A percentile compares a stretch with the other conserved stretches of the same genome.
Conservation (phyloP, 345 rosid genomes). For the Heritiera littoralis region DNA sequence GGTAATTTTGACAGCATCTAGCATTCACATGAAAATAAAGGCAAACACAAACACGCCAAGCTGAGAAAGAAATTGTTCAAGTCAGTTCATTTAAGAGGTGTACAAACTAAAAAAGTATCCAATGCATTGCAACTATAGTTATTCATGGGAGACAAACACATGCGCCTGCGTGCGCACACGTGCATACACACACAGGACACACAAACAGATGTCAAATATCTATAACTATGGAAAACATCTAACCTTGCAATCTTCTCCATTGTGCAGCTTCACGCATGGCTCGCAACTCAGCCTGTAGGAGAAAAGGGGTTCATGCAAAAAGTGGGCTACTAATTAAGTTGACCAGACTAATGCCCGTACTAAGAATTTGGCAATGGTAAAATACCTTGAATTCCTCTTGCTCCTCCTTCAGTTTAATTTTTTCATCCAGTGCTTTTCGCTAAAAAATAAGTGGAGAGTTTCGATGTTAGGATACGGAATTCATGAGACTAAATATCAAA, state of each 20-base stretch:
- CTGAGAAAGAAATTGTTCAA: neutral
- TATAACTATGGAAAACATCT: slow-evolving; percentile 20
- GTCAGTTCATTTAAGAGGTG: slow-evolving; percentile 1
- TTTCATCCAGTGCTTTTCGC: slow-evolving; percentile 88
- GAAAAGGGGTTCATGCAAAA: slow-evolving; percentile 4
- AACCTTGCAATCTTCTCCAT: slow-evolving; percentile 94
- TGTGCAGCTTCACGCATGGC: slow-evolving; percentile 93
- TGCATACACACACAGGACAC: neutral
- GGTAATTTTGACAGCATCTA: neutral
- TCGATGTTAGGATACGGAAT: neutral
- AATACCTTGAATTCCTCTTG: slow-evolving; percentile 80
- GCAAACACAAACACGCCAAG: neutral
- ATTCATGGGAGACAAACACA: neutral
- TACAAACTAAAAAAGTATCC: neutral
- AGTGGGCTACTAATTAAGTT: slow-evolving; percentile 12
- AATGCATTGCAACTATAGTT: neutral
- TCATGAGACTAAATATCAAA: neutral
- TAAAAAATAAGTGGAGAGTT: slow-evolving; percentile 32
- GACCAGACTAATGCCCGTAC: slow-evolving; percentile 2
- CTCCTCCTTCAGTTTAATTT: slow-evolving; percentile 86
- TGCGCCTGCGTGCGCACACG: no score
- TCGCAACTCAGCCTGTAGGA: slow-evolving; percentile 63
- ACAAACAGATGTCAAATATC: neutral
- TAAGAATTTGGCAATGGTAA: slow-evolving; percentile 23
- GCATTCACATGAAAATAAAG: neutral